Base-by-base conservation (phyloP, 2,329 filamentous ascomycete genomes). In the Arthrobotrys pseudoclavata region DNA sequence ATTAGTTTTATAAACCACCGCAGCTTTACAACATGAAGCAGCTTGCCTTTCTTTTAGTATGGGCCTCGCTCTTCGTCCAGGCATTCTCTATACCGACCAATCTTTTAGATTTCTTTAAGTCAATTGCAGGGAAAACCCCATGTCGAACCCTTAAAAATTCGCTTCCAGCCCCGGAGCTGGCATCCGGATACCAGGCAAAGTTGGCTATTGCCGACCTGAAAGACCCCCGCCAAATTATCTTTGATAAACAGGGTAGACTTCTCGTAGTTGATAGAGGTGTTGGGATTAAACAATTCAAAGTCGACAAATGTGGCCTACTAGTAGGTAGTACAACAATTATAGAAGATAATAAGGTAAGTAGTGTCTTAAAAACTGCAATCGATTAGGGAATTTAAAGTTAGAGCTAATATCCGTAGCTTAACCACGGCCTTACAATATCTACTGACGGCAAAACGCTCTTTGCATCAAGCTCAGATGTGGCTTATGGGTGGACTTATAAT, bases 381-480 rank as follows among this genome's bases (percentile, higher is more conserved):
- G 2, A 7, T 12, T 18, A 22, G 3, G 13, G 10, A 31, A 42
- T 18, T 24, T 22, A 40, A 15, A 12, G 4, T 37, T 12, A 2
- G 34, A 42, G 20, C 31, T 45, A 24, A 42, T 61, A 24, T 83
- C 20, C n/a, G 71, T 62, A 88, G 86, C 83, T 89, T n/a, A 89
- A 87, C 80, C 88, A 90, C 80, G 87, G 87, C 42, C 84, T 89
- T 61, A 85, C 87, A 26, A 81, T 89, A 20, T 87, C 86, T 0
- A 81, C 82, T 2, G 86, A 89, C 81, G 86, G 87, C 62, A 85
- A 83, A 45, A 88, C 85, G 0, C 20, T 70, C 20, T 61, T 64
- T 60, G 68, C 60, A 24, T 74, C 66, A 34, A 67, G 22, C 5
- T n/a, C 50, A 4, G 60, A 66, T 61, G 31, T 29, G 12, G 72